Percentiles rank a stretch among this genome's conserved stretches.
Conservation (phyloP, 208 protist species). For the Acanthamoeba culbertsoni region DNA sequence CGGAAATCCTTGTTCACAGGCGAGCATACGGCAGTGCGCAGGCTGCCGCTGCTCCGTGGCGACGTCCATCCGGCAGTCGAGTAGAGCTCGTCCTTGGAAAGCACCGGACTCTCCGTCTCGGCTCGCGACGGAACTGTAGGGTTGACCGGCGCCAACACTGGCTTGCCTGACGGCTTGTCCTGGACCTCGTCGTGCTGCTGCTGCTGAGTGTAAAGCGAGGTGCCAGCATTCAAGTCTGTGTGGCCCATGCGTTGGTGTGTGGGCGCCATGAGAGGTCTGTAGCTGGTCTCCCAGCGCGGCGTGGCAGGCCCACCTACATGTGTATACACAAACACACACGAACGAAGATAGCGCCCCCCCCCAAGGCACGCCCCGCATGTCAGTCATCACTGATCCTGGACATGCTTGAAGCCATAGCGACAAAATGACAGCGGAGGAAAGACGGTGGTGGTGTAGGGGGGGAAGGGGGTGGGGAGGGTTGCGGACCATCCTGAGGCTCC, state of each 20-base stretch:
- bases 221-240: not conserved
- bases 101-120: not conserved
- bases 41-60: not conserved
- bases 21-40: not conserved
- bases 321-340: too few relatives aligned
- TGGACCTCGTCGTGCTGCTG: not conserved
- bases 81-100: slow-evolving; percentile 48
- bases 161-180: not conserved
- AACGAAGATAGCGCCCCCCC: too few relatives aligned
- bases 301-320: not conserved
- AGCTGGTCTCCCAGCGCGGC: not conserved
- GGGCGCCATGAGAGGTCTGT: not conserved
- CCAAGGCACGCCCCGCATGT: too few relatives aligned
- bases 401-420: too few relatives aligned
- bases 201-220: too few relatives aligned
- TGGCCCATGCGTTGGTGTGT: slow-evolving; percentile 3
- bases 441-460: not conserved
- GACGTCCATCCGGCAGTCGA: not conserved
- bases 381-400: too few relatives aligned
- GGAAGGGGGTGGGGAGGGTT: not conserved
- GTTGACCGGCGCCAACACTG: not conserved
- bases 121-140: not conserved
- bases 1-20: not conserved
- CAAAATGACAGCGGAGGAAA: not conserved
- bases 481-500: not conserved